Evolutionary conservation across 2,329 filamentous ascomycete genomes (phyloP), one percentile per base, ranked within the genome.

Genomic region (Fusarium compactum): DNA sequence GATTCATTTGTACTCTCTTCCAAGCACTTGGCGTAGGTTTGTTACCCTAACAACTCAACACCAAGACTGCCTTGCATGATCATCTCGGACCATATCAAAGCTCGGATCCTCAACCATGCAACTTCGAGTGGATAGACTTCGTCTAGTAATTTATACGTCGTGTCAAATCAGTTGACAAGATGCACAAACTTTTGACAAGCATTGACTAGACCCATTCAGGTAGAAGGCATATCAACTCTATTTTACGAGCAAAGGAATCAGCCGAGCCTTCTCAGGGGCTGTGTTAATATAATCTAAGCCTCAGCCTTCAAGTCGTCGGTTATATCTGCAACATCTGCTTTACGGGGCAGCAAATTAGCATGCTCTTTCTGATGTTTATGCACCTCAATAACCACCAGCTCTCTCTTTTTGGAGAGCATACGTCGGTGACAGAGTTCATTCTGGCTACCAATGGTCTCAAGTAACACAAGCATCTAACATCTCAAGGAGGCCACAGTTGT

Each of bases 21-120:
- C 50, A 53, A 53, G 50, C 34, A 53, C 50, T 53, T 53, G 34
- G 50, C 50, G 24, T 43, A 43, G 24, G 38, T 53, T 43, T 53
- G 24, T 53, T 53, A 41, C 50, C 30, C 32, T 52, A 52, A 52
- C 32, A 52, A 52, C 48, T 52, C 48, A 27, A 27, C n/a, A 52
- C 32, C 32, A 43, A 53, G 24, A 53, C 50, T 53, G 50, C 50
- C 24, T 53, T 43, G 24, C 50, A 41, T 53, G 50, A 25, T 29
- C 18, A 20, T 53, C 34, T 53, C 34, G 24, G 50, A 22, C 24
- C 34, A 20, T 41, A n/a, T 40, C 18, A 40, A 27, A 41, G 50
- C 50, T 41, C 18, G 32, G 50, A 27, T 40, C 24, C 20, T 8
- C 18, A 41, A 20, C 24, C 8, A 52, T 40, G 32, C 32, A n/a